Percentiles rank a stretch among this genome's conserved stretches.
These are phyloP conservation scores for Solanum virginianum DNA, from an alignment of 257 asterid species.

Conservation along the genomic window DNA sequence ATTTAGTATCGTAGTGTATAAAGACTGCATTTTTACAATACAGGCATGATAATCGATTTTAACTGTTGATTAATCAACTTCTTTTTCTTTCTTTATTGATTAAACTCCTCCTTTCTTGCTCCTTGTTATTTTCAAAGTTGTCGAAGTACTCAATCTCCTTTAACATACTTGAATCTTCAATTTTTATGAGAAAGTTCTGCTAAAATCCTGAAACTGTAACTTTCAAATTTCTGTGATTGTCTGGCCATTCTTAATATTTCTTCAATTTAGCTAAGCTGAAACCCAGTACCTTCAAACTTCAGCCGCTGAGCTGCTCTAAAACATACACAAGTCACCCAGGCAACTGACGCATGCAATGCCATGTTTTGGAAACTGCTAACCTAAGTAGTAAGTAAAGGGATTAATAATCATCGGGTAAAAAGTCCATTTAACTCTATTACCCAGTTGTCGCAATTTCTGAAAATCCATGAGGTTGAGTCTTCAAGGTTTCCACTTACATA, in stretches of 20 bases:
- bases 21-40: neutral
- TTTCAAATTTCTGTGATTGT: neutral
- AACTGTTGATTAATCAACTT: neutral
- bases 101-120: neutral
- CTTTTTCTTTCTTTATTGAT: neutral
- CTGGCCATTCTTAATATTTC: neutral
- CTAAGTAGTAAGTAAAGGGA: neutral
- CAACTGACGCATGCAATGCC: neutral
- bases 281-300: neutral
- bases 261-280: neutral
- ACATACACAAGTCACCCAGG: neutral
- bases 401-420: neutral
- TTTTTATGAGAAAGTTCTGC: neutral
- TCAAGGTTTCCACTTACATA: neutral
- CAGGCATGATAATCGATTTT: neutral
- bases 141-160: neutral
- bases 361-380: neutral
- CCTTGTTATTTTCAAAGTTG: neutral
- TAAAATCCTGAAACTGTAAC: neutral
- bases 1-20: neutral
- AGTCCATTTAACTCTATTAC: neutral
- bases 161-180: neutral
- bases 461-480: neutral
- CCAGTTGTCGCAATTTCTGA: neutral
- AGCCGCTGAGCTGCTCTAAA: neutral